Evolutionary conservation across 768 basidiomycete genomes (phyloP).

Genomic region (Fomitopsis pulvina): DNA sequence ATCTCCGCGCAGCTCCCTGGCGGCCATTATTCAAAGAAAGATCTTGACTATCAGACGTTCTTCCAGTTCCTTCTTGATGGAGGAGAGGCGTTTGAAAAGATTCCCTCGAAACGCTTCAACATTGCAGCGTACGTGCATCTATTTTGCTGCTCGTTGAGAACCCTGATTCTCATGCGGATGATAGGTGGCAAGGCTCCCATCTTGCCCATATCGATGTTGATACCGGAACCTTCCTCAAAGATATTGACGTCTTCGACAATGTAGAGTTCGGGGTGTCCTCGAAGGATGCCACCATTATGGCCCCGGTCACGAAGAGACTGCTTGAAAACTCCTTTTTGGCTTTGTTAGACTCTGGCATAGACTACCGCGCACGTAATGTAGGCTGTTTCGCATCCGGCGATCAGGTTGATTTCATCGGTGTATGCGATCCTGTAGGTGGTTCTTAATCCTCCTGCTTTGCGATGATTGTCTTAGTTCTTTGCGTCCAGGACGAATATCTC

Average conservation of each 20-base stretch:
- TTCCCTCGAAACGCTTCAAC: slow-evolving; percentile 28
- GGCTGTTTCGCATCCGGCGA: slow-evolving; percentile 35
- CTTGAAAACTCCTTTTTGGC: slow-evolving; percentile 34
- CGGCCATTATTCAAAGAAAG: slow-evolving; percentile 16
- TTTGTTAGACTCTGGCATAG: slow-evolving; percentile 41
- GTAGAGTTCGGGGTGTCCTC: slow-evolving; percentile 33
- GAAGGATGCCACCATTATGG: slow-evolving; percentile 30
- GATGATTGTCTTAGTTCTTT: background rate
- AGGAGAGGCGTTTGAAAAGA: slow-evolving; percentile 25
- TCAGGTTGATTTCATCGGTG: slow-evolving; percentile 5
- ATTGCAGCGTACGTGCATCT: slow-evolving; percentile 21
- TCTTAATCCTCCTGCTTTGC: background rate
- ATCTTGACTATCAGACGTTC: slow-evolving; percentile 12
- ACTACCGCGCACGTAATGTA: slow-evolving; percentile 35
- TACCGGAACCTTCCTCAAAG: slow-evolving; percentile 32
- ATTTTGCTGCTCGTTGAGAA: too few species aligned
- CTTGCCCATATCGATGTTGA: slow-evolving; percentile 17
- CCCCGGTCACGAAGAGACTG: slow-evolving; percentile 28
- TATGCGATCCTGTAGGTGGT: slow-evolving; percentile 4
- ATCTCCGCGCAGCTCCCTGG: slow-evolving; percentile 33
- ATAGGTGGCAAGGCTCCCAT: background rate
- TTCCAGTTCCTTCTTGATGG: slow-evolving; percentile 30
- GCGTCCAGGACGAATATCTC: slow-evolving; percentile 28
- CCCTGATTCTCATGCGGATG: background rate
- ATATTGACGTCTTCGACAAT: slow-evolving; percentile 30